phyloP scores from a whole-genome alignment of 306 rosid species.

The Malus fusca region DNA sequence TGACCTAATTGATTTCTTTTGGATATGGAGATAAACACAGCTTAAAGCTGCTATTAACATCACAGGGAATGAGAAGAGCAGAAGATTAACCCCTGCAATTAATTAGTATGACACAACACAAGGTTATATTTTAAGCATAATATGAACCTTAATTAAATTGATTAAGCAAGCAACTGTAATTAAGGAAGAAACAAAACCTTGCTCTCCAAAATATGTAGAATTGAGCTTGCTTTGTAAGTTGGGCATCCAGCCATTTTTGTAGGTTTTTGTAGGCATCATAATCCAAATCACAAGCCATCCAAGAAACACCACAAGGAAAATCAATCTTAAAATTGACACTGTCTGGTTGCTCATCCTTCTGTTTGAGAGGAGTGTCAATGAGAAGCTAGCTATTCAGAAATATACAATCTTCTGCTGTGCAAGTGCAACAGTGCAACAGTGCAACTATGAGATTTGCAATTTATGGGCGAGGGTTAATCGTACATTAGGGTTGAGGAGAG shows the following conservation, averaged over 20 bases:
- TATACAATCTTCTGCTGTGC: neutral
- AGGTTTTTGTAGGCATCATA: slow-evolving; percentile 44
- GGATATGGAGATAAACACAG: slow-evolving; percentile 52
- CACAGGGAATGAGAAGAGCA: slow-evolving; percentile 54
- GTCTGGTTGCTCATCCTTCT: neutral
- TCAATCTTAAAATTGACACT: slow-evolving; percentile 9
- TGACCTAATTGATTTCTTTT: slow-evolving; percentile 10
- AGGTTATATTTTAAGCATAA: neutral
- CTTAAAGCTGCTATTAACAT: slow-evolving; percentile 47
- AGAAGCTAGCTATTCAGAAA: neutral
- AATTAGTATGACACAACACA: neutral
- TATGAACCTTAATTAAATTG: neutral
- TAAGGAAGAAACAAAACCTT: slow-evolving; percentile 24
- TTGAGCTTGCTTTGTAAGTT: slow-evolving; percentile 23
- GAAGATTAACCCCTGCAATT: slow-evolving; percentile 44
- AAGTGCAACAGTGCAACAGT: no score
- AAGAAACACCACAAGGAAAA: slow-evolving; percentile 29
- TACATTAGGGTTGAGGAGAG: neutral
- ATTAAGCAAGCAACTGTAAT: neutral
- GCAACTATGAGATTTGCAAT: neutral
- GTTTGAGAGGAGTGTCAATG: neutral
- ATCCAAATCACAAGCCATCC: slow-evolving; percentile 54
- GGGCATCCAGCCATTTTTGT: slow-evolving; percentile 33
- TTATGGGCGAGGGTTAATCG: neutral
- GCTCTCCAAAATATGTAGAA: slow-evolving; percentile 46